These are phyloP conservation scores for Ophiostoma quercus DNA, from an alignment of 2,329 filamentous ascomycete genomes.

Conservation along the genomic window DNA sequence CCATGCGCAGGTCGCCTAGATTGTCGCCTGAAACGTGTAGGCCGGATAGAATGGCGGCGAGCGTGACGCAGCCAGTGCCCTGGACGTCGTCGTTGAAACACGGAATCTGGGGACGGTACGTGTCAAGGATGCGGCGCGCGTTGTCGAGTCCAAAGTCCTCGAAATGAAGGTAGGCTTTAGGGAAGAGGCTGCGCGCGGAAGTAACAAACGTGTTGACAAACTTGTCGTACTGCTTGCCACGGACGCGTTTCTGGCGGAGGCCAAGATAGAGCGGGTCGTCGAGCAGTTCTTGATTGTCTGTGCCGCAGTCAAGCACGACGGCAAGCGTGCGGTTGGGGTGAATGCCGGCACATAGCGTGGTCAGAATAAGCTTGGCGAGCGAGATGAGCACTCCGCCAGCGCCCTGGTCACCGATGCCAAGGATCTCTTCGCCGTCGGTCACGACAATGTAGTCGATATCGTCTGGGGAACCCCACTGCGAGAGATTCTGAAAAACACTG, in stretches of 20 bases:
- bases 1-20: slow-evolving; percentile 62
- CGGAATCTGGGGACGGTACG: slow-evolving; percentile 65
- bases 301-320: slow-evolving; percentile 81
- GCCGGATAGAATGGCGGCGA: slow-evolving; percentile 74
- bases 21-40: slow-evolving; percentile 63
- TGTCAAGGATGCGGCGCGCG: slow-evolving; percentile 67
- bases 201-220: slow-evolving; percentile 72
- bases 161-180: slow-evolving; percentile 79
- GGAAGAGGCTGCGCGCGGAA: slow-evolving; percentile 63
- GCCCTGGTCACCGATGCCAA: slow-evolving; percentile 86
- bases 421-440: slow-evolving; percentile 60
- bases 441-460: slow-evolving; percentile 83
- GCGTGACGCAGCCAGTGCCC: slow-evolving; percentile 80
- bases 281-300: slow-evolving; percentile 69
- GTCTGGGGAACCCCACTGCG: slow-evolving; percentile 62
- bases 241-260: slow-evolving; percentile 58
- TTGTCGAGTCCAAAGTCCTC: slow-evolving; percentile 81
- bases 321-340: slow-evolving; percentile 73
- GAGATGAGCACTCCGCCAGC: slow-evolving; percentile 80
- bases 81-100: slow-evolving; percentile 85
- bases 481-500: slow-evolving; percentile 59
- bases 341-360: slow-evolving; percentile 80
- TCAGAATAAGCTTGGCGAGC: slow-evolving; percentile 74
- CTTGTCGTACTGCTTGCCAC: slow-evolving; percentile 67
- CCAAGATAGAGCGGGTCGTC: slow-evolving; percentile 77